Conservation (phyloP, 495 filamentous ascomycete species). For the Aspergillus panamensis region DNA sequence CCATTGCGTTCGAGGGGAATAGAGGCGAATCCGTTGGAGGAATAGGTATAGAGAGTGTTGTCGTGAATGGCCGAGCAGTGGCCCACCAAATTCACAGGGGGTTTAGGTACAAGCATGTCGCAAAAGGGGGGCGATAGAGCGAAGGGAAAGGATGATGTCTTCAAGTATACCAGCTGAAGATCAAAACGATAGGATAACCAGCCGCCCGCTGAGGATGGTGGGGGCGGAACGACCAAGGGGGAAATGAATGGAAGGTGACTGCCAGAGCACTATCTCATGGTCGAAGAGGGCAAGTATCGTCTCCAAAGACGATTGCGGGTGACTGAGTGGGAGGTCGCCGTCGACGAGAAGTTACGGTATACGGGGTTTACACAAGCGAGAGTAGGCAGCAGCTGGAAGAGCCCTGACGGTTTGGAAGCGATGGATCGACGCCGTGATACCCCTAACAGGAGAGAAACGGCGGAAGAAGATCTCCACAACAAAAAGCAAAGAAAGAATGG, state of each 20-base stretch:
- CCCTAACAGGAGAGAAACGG: constrained; percentile 4
- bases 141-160: constrained; percentile 14
- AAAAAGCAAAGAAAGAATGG: constrained; percentile 20
- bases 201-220: constrained; percentile 23
- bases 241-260: constrained; percentile 30
- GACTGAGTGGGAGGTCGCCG: constrained; percentile 10
- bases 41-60: constrained; percentile 84
- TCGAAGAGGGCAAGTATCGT: constrained; percentile 19
- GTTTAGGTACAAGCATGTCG: constrained; percentile 62
- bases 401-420: not conserved
- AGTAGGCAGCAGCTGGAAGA: not conserved
- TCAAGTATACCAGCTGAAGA: constrained; percentile 35
- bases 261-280: constrained; percentile 46
- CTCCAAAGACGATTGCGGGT: constrained; percentile 9
- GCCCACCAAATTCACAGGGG: constrained; percentile 61
- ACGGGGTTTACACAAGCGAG: constrained; percentile 11
- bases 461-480: constrained; percentile 9
- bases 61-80: constrained; percentile 80
- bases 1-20: constrained; percentile 64
- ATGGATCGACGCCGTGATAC: constrained; percentile 1
- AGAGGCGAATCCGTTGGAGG: constrained; percentile 69
- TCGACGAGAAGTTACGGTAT: not conserved
- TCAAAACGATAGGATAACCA: constrained; percentile 25
- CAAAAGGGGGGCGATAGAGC: not conserved
- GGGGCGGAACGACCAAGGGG: constrained; percentile 18